Percentiles rank a stretch among this genome's conserved stretches.
These are phyloP conservation scores for Bruguiera sexangula DNA, from an alignment of 345 rosid genomes.

Conservation along the genomic window DNA sequence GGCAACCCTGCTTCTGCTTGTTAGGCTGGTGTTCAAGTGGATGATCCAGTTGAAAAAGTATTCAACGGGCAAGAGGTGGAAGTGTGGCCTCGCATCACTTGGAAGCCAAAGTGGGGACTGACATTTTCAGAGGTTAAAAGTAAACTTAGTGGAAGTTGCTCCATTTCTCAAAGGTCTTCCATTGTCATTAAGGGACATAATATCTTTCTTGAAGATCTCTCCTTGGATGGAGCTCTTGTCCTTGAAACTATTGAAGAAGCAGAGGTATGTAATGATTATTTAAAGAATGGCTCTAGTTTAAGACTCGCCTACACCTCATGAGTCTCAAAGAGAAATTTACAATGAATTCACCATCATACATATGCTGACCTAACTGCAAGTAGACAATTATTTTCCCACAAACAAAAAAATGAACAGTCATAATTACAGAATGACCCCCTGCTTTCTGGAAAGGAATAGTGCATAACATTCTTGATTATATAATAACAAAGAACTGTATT, in stretches of 20 bases:
- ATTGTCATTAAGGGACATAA: slow-evolving; percentile 64
- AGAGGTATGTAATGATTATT: slow-evolving; percentile 45
- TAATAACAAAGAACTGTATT: too few species aligned
- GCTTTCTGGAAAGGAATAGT: too few species aligned
- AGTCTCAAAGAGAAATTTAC: too few species aligned
- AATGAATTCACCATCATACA: too few species aligned
- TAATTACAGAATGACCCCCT: too few species aligned
- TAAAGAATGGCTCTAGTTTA: too few species aligned
- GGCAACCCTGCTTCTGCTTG: slow-evolving; percentile 18
- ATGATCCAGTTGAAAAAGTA: slow-evolving; percentile 54
- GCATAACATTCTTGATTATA: too few species aligned
- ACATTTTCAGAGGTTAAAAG: slow-evolving; percentile 63
- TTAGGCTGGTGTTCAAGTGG: slow-evolving; percentile 76
- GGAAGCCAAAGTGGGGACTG: slow-evolving; percentile 92
- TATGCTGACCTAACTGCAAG: too few species aligned
- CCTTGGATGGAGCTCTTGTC: slow-evolving; percentile 76
- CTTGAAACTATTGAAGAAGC: slow-evolving; percentile 68
- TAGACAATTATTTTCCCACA: too few species aligned
- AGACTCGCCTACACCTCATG: too few species aligned
- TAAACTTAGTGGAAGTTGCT: slow-evolving; percentile 58
- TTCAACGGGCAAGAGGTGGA: slow-evolving; percentile 92
- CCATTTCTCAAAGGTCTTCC: slow-evolving; percentile 66
- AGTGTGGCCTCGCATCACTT: slow-evolving; percentile 79
- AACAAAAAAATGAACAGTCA: too few species aligned
- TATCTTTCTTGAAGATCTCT: slow-evolving; percentile 52